A percentile compares a stretch with the other conserved stretches of the same genome.
These are phyloP conservation scores for Candida hispaniensis DNA, from an alignment of 805 yeast species.

Conservation along the genomic window DNA sequence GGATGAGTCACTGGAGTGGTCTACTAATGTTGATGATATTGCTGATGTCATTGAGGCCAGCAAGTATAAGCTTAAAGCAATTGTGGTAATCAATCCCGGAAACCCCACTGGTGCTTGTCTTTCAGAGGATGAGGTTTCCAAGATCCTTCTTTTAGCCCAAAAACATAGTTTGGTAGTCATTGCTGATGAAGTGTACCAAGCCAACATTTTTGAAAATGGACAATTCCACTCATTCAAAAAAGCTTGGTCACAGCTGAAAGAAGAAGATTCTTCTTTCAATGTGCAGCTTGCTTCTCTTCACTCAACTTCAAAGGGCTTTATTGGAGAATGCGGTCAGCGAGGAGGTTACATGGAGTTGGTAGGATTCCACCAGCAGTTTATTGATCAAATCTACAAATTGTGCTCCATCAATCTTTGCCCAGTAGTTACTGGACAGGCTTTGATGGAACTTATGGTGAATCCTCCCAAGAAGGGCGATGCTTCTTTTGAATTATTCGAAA, in stretches of 20 bases:
- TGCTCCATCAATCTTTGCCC: constrained; percentile 90
- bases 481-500: constrained; percentile 54
- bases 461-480: constrained; percentile 77
- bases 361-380: constrained; percentile 64
- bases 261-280: constrained; percentile 41
- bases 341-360: constrained; percentile 96
- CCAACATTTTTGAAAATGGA: constrained; percentile 64
- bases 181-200: constrained; percentile 98
- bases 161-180: constrained; percentile 73
- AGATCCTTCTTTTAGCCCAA: constrained; percentile 70
- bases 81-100: constrained; percentile 95
- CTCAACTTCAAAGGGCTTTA: constrained; percentile 95
- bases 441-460: constrained; percentile 84
- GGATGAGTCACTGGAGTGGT: constrained; percentile 76
- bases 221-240: constrained; percentile 77
- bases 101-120: constrained; percentile 94
- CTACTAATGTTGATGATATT: constrained; percentile 51
- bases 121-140: constrained; percentile 51
- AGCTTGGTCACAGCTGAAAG: constrained; percentile 56
- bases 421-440: constrained; percentile 88
- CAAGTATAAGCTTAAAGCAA: constrained; percentile 47
- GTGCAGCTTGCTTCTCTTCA: constrained; percentile 90
- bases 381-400: constrained; percentile 64
- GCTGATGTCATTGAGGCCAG: constrained; percentile 19
- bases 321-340: constrained; percentile 99